phyloP scores from a whole-genome alignment of 1,284 basidiomycete genomes.

The Microbotryum intermedium region DNA sequence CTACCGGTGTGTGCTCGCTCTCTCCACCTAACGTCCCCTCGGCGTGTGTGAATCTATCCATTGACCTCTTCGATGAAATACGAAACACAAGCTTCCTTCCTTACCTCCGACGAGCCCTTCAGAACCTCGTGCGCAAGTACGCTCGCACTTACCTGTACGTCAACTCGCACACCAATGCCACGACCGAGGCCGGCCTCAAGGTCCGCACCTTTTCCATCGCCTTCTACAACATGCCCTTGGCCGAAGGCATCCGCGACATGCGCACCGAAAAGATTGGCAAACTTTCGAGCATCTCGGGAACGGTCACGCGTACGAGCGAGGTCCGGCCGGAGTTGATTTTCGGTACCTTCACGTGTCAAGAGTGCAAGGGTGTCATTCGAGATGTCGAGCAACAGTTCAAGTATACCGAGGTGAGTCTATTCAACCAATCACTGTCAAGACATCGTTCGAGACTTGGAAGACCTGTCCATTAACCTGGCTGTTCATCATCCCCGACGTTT shows the following conservation, averaged over 20 bases:
- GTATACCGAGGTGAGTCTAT: slow-evolving; percentile 79
- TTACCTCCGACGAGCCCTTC: slow-evolving; percentile 80
- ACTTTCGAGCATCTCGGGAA: slow-evolving; percentile 86
- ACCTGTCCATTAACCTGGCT: slow-evolving; percentile 7
- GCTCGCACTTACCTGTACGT: slow-evolving; percentile 89
- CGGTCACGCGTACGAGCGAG: slow-evolving; percentile 94
- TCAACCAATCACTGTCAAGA: too few species aligned
- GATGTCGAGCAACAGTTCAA: slow-evolving; percentile 99
- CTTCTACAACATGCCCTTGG: slow-evolving; percentile 91
- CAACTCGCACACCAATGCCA: slow-evolving; percentile 50
- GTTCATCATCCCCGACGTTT: neutral
- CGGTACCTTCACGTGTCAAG: slow-evolving; percentile 86
- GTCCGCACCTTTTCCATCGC: slow-evolving; percentile 90
- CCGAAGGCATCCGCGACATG: slow-evolving; percentile 78
- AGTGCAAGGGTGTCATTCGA: slow-evolving; percentile 76
- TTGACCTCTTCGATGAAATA: neutral
- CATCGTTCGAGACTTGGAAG: too few species aligned
- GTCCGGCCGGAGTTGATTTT: slow-evolving; percentile 90
- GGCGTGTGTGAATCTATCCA: neutral
- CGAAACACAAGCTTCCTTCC: slow-evolving; percentile 61
- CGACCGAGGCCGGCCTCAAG: slow-evolving; percentile 60
- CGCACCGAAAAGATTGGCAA: slow-evolving; percentile 87
- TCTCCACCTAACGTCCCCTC: neutral
- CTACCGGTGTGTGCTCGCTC: slow-evolving; percentile 55
- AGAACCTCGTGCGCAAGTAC: slow-evolving; percentile 77